These are phyloP conservation scores for Hevea brasiliensis DNA, from an alignment of 345 rosid species.

Conservation along the genomic window DNA sequence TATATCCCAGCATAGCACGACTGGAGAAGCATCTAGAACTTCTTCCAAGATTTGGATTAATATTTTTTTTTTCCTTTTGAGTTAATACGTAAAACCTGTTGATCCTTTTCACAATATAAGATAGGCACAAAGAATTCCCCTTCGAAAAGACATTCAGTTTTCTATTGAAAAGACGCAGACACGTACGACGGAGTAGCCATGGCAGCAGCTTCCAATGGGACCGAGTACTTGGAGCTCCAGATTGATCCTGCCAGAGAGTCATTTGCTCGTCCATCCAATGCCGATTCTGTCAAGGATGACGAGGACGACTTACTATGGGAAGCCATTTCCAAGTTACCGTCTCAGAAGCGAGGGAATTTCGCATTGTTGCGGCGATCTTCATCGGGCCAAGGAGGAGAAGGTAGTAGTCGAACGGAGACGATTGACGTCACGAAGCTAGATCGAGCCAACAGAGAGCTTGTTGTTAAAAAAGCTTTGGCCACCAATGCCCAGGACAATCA, in stretches of 20 bases:
- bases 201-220: slow-evolving; percentile 70
- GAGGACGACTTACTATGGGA: slow-evolving; percentile 77
- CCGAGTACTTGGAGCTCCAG: slow-evolving; percentile 74
- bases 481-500: slow-evolving; percentile 79
- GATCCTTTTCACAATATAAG: no score
- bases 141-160: not conserved
- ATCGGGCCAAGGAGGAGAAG: slow-evolving; percentile 27
- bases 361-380: slow-evolving; percentile 44
- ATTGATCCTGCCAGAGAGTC: slow-evolving; percentile 45
- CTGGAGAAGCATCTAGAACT: no score
- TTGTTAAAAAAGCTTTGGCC: slow-evolving; percentile 77
- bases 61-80: no score
- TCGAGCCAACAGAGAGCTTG: slow-evolving; percentile 58
- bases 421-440: slow-evolving; percentile 67
- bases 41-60: no score
- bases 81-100: no score
- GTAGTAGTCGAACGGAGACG: slow-evolving; percentile 36
- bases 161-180: not conserved
- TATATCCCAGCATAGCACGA: no score
- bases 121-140: not conserved
- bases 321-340: slow-evolving; percentile 68
- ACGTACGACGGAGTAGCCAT: no score
- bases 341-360: slow-evolving; percentile 49
- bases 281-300: slow-evolving; percentile 60
- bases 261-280: slow-evolving; percentile 68